Conservation (phyloP, 805 yeast genomes). For the Lachancea sp. region DNA sequence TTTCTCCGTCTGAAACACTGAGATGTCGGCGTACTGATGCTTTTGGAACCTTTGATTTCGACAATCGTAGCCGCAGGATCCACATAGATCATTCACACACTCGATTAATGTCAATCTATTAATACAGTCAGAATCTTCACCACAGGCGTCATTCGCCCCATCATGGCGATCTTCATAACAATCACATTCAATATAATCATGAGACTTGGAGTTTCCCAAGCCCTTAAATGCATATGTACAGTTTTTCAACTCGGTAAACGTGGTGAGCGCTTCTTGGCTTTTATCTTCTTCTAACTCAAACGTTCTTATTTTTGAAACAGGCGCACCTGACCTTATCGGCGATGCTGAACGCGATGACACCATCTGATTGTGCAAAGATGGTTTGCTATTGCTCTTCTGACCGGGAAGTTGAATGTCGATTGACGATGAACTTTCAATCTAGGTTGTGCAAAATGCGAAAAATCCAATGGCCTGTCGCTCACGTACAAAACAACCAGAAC, state of each 20-base stretch:
- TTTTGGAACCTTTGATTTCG: constrained; percentile 85
- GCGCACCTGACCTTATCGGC: background rate
- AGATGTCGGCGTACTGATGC: constrained; percentile 63
- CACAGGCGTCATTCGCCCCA: constrained; percentile 63
- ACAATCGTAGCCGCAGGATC: constrained; percentile 69
- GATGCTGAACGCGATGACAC: constrained; percentile 4
- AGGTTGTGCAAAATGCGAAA: background rate
- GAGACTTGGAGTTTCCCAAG: constrained; percentile 63
- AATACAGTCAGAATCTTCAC: constrained; percentile 81
- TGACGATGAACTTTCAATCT: no score
- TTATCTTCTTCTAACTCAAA: constrained; percentile 42
- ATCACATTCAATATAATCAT: constrained; percentile 84
- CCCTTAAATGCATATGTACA: constrained; percentile 57
- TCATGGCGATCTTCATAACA: constrained; percentile 50
- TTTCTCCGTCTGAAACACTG: constrained; percentile 72
- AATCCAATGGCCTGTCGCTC: background rate
- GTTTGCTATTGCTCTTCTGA: background rate
- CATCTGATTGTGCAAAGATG: background rate
- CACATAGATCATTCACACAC: constrained; percentile 64
- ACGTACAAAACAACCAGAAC: constrained; percentile 4
- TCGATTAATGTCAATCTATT: constrained; percentile 89
- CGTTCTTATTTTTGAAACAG: constrained; percentile 8
- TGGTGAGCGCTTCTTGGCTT: constrained; percentile 59
- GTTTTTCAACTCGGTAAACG: constrained; percentile 50
- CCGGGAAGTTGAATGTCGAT: background rate